Percentiles rank a stretch among this genome's conserved stretches.
Conservation (phyloP, 768 basidiomycete genomes). For the Multifurca ochricompacta region DNA sequence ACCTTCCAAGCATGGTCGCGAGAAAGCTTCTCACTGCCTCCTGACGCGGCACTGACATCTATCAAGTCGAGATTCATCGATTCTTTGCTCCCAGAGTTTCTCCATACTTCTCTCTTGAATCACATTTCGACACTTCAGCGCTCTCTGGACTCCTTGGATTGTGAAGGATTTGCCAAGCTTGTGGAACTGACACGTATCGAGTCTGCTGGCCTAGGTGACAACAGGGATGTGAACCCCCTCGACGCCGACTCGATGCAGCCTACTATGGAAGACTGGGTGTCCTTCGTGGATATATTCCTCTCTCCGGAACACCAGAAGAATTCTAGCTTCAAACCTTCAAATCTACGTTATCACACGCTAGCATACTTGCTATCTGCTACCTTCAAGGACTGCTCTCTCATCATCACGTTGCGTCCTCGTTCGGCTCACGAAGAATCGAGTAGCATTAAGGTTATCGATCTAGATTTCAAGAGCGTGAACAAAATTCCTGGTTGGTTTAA, state of each 20-base stretch:
- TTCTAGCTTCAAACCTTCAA: slow-evolving; percentile 31
- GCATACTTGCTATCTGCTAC: slow-evolving; percentile 84
- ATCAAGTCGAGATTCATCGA: slow-evolving; percentile 46
- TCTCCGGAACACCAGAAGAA: slow-evolving; percentile 32
- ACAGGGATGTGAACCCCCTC: background rate
- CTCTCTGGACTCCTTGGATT: slow-evolving; percentile 14
- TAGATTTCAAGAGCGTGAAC: slow-evolving; percentile 70
- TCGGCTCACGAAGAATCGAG: slow-evolving; percentile 21
- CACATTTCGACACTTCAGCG: slow-evolving; percentile 11
- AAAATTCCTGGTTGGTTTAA: slow-evolving; percentile 64
- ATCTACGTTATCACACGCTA: slow-evolving; percentile 56
- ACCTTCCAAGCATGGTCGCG: slow-evolving; percentile 11
- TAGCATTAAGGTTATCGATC: slow-evolving; percentile 70
- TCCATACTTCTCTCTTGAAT: slow-evolving; percentile 31
- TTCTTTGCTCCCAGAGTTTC: slow-evolving; percentile 41
- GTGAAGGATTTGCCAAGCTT: slow-evolving; percentile 17
- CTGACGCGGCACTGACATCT: background rate
- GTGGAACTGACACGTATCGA: background rate
- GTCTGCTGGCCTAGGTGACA: background rate
- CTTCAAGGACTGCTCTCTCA: slow-evolving; percentile 93
- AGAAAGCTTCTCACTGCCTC: background rate
- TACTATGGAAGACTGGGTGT: slow-evolving; percentile 53
- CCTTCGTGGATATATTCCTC: slow-evolving; percentile 51
- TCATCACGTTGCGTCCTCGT: slow-evolving; percentile 37
- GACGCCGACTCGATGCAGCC: slow-evolving; percentile 37